Evolutionary conservation across 1,139 yeast species (phyloP), one percentile per base, ranked within the genome.

Genomic region (Casaregolazyma lundiana): DNA sequence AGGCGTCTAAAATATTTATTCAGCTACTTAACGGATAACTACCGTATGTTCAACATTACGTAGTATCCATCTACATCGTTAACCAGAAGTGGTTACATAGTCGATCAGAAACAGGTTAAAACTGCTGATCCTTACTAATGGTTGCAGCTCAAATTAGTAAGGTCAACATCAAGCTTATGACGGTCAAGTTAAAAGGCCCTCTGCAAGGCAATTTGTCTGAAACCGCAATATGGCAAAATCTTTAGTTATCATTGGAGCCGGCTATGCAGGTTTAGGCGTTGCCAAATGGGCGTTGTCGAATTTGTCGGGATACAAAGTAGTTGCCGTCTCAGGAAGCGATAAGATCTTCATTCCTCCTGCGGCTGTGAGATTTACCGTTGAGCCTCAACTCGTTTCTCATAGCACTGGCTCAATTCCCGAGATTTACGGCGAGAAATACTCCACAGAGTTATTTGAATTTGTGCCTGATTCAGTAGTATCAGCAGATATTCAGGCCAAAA

Each of bases 391-490:
- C 18, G 40, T 52, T 16, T 47, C 50, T 8, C 43, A 50, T 18
- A 39, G 45, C 4, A 35, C 50, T 9, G 47, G 53, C 39, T 51
- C 57, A 6, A 38, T 53, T 13, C 51, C 54, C 20, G 35, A 44
- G 38, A 24, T 39, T 3, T 47, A 50, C 35, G 47, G 54, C 16
- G 46, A 47, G 19, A 26, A 32, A 11, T 37, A 30, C 17, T 8
- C 41, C 37, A 37, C 43, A 51, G 46, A 48, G 43, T 40, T 36
- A 50, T 32, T 48, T 42, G 44, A 47, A 30, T 53, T 56, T 37
- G 49, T 57, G 21, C 51, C 68, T 40, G 72, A 68, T 22, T 61
- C 62, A 37, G 65, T 68, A 29, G 62, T 66, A 13, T 47, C 51
- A 6, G 53, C 55, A 18, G 54, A 57, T 41, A 42, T 53, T 44